These are phyloP conservation scores for Urtica urens DNA, from an alignment of 306 rosid genomes.

Conservation along the genomic window DNA sequence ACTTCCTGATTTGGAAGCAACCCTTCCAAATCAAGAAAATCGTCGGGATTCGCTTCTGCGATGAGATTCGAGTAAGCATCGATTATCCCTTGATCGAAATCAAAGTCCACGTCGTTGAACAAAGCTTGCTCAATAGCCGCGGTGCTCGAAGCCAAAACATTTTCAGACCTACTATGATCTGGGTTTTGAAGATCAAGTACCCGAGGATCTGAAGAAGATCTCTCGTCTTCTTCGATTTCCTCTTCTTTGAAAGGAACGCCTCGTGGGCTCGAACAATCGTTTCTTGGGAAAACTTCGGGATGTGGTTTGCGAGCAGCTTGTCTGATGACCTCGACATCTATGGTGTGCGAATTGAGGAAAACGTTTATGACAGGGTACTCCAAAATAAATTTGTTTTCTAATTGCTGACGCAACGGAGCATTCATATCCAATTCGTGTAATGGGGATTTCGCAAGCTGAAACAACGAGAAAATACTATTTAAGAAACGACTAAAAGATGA, in stretches of 20 bases:
- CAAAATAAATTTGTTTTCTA: conserved; percentile 44
- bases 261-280: conserved; percentile 21
- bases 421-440: conserved; percentile 56
- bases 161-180: too few species aligned
- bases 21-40: conserved; percentile 40
- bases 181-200: conserved; percentile 39
- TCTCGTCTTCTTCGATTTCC: conserved; percentile 51
- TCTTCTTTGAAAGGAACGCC: conserved; percentile 66
- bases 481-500: too few species aligned
- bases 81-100: conserved; percentile 50
- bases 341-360: conserved; percentile 50
- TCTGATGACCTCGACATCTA: conserved; percentile 50
- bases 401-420: conserved; percentile 60
- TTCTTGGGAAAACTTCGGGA: conserved; percentile 19
- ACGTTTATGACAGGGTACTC: conserved; percentile 79
- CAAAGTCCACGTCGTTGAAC: conserved; percentile 29
- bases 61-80: conserved; percentile 44
- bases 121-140: conserved; percentile 20
- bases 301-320: conserved; percentile 26
- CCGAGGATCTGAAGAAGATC: conserved; percentile 23
- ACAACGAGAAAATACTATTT: conserved; percentile 7
- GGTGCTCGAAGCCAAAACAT: conserved; percentile 20
- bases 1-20: conserved; percentile 25
- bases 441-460: conserved; percentile 54
- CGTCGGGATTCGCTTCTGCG: conserved; percentile 48